Evolutionary conservation across 805 yeast species (phyloP).

Genomic region (Myxozyma udenii): DNA sequence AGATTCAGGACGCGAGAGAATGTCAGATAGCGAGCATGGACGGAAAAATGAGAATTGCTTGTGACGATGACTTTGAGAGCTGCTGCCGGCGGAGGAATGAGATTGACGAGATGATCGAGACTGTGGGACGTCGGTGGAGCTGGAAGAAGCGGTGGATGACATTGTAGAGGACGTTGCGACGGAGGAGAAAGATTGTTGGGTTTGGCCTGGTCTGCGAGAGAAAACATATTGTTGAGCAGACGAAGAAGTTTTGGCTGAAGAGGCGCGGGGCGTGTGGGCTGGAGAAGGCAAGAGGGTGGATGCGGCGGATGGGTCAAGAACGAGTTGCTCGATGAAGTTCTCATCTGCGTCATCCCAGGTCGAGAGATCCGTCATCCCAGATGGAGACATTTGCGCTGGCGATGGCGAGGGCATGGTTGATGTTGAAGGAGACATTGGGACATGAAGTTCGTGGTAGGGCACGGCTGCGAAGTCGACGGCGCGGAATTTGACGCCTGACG

Average conservation of each 20-base stretch:
- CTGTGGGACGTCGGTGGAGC: background rate
- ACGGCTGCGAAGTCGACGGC: constrained; percentile 9
- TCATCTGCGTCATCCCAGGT: background rate
- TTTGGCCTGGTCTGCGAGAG: background rate
- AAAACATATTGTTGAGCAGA: background rate
- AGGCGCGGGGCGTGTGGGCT: background rate
- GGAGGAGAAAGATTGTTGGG: background rate
- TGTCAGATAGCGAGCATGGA: no score
- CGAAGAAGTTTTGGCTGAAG: background rate
- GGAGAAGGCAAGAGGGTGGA: background rate
- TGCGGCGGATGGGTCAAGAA: background rate
- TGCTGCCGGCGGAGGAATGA: background rate
- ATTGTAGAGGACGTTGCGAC: background rate
- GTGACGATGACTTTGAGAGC: background rate
- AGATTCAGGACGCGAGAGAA: no score
- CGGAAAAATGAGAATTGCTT: background rate
- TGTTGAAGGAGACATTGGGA: background rate
- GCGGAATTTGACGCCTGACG: constrained; percentile 6
- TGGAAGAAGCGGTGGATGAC: background rate
- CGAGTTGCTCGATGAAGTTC: background rate
- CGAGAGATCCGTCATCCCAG: background rate
- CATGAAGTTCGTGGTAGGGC: background rate
- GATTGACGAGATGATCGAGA: background rate
- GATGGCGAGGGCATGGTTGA: background rate
- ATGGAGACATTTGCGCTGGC: background rate